Conservation (phyloP, 2,329 filamentous ascomycete genomes). For the Talaromyces sp. region DNA sequence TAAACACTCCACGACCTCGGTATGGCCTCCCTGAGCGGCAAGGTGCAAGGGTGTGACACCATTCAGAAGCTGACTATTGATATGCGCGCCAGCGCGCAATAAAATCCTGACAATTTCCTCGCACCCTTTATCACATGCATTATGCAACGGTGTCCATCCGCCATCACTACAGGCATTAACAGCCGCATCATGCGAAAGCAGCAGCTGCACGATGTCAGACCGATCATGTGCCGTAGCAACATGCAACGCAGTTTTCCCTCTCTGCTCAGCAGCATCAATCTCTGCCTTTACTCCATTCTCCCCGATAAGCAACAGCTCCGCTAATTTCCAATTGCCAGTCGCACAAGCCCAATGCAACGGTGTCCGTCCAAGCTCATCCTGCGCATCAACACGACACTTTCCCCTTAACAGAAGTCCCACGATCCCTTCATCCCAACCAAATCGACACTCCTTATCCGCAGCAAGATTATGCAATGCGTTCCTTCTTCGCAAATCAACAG, state of each 20-base stretch:
- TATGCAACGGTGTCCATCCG: constrained; percentile 57
- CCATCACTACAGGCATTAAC: constrained; percentile 54
- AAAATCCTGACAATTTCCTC: constrained; percentile 50
- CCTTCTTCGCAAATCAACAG: constrained; percentile 31
- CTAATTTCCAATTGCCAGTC: constrained; percentile 57
- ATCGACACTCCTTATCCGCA: constrained; percentile 46
- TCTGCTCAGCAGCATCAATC: constrained; percentile 46
- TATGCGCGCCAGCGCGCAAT: constrained; percentile 38
- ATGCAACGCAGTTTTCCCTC: constrained; percentile 53
- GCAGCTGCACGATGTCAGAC: constrained; percentile 39
- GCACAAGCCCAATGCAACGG: constrained; percentile 63
- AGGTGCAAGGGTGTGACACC: constrained; percentile 45
- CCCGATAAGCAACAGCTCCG: constrained; percentile 49
- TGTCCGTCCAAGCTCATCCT: constrained; percentile 53
- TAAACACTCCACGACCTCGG: constrained; percentile 39
- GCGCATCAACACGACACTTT: constrained; percentile 41
- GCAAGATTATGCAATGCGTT: constrained; percentile 48
- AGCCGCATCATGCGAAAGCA: constrained; percentile 50
- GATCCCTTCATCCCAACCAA: constrained; percentile 51
- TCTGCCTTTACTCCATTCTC: constrained; percentile 33
- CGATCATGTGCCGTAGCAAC: constrained; percentile 51
- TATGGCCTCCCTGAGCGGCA: constrained; percentile 44
- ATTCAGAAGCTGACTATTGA: constrained; percentile 43
- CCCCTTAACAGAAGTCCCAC: constrained; percentile 45
- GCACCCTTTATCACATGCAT: constrained; percentile 56